A percentile compares a stretch with the other conserved stretches of the same genome.
phyloP scores from a whole-genome alignment of 805 yeast genomes.

The Wickerhamiella azyma region DNA sequence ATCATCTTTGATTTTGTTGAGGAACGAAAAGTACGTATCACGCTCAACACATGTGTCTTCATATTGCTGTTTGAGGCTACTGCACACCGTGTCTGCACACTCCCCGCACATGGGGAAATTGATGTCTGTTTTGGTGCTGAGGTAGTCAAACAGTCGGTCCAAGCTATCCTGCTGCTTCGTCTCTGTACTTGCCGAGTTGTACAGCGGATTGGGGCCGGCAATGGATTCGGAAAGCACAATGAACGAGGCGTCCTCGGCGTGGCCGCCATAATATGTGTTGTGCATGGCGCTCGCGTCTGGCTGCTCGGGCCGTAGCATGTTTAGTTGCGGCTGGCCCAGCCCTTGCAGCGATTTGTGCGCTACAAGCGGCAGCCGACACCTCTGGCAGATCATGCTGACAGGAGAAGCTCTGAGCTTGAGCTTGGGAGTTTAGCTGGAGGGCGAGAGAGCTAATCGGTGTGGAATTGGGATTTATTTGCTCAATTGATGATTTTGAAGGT shows the following conservation, averaged over 20 bases:
- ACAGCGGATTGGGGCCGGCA: constrained; percentile 18
- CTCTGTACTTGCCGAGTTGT: neutral
- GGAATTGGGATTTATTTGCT: too few relatives aligned
- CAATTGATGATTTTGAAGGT: too few relatives aligned
- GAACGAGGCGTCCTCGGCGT: constrained; percentile 18
- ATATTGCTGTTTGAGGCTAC: constrained; percentile 51
- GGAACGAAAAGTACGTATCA: constrained; percentile 59
- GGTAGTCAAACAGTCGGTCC: constrained; percentile 52
- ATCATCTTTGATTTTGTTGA: constrained; percentile 52
- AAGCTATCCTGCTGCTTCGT: constrained; percentile 23
- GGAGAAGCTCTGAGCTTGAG: neutral
- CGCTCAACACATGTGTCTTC: constrained; percentile 65
- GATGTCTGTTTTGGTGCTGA: constrained; percentile 59
- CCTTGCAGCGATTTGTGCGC: constrained; percentile 43
- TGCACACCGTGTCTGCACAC: constrained; percentile 56
- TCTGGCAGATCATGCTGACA: constrained; percentile 34
- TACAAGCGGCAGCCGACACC: constrained; percentile 45
- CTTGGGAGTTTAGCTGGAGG: neutral
- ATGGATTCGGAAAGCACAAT: constrained; percentile 18
- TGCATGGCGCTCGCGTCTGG: neutral
- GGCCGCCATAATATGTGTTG: constrained; percentile 3
- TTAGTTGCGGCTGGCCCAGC: constrained; percentile 41
- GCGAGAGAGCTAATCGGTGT: neutral
- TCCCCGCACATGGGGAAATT: constrained; percentile 83
- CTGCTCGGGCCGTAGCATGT: constrained; percentile 34